phyloP scores from a whole-genome alignment of 202 grass and related monocot genomes.

The Eragrostis tef region DNA sequence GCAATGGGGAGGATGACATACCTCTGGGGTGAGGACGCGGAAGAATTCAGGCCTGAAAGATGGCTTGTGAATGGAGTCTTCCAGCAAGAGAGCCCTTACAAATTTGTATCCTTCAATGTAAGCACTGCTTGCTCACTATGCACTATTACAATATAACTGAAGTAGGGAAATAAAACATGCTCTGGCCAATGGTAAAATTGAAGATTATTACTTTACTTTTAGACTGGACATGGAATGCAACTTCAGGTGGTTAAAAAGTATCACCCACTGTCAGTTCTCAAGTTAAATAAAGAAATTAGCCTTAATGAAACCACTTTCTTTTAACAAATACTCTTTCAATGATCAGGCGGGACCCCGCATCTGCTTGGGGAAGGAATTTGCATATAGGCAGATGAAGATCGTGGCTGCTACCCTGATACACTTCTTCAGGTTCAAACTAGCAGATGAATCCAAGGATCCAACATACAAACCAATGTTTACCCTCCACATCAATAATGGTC shows the following conservation, averaged over 20 bases:
- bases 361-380: conserved; percentile 77
- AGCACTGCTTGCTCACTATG: conserved; percentile 18
- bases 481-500: conserved; percentile 64
- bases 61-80: conserved; percentile 68
- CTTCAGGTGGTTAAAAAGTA: not conserved
- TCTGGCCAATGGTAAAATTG: not conserved
- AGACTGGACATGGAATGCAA: not conserved
- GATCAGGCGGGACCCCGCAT: conserved; percentile 59
- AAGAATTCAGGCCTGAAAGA: conserved; percentile 63
- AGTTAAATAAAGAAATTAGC: conserved; percentile 15
- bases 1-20: conserved; percentile 78
- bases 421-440: conserved; percentile 69
- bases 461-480: conserved; percentile 68
- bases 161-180: not conserved
- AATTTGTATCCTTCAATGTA: conserved; percentile 65
- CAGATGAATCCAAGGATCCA: conserved; percentile 54
- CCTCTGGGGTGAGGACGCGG: conserved; percentile 69
- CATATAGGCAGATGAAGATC: conserved; percentile 78
- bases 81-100: conserved; percentile 65
- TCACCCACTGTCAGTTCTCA: not conserved
- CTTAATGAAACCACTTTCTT: conserved; percentile 29
- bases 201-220: not conserved
- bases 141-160: not conserved
- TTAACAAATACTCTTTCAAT: conserved; percentile 26
- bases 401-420: conserved; percentile 55